Conservation (phyloP, 441 rosid species). For the Populus trichocarpa region DNA sequence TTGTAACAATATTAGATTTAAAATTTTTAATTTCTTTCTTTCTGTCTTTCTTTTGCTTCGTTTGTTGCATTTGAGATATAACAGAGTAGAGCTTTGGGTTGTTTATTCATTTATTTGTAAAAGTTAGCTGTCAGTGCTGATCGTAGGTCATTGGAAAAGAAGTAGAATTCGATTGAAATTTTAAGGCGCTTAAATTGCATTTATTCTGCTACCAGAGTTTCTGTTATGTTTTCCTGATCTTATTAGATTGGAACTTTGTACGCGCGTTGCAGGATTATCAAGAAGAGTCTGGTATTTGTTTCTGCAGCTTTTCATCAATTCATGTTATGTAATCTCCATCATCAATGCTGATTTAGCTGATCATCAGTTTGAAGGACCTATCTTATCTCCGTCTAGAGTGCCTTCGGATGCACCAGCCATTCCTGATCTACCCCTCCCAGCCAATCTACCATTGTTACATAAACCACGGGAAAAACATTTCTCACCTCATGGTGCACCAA, state of each 20-base stretch:
- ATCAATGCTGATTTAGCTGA: slow-evolving; percentile 34
- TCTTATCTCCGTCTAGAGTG: slow-evolving; percentile 33
- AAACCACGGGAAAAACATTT: slow-evolving; percentile 38
- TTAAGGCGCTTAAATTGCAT: background rate
- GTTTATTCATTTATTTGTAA: background rate
- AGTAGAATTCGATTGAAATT: background rate
- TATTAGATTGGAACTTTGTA: slow-evolving; percentile 7
- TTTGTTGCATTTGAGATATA: background rate
- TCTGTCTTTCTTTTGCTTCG: background rate
- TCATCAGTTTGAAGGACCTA: slow-evolving; percentile 32
- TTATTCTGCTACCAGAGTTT: background rate
- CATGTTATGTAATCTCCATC: slow-evolving; percentile 35
- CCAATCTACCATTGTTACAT: slow-evolving; percentile 35
- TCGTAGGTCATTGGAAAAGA: background rate
- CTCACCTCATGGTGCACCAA: slow-evolving; percentile 40
- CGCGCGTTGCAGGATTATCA: slow-evolving; percentile 36
- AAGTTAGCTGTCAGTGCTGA: background rate
- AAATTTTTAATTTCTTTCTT: no score
- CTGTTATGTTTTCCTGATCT: background rate
- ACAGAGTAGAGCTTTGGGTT: background rate
- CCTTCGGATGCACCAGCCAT: slow-evolving; percentile 37
- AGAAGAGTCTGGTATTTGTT: slow-evolving; percentile 19
- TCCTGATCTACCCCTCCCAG: slow-evolving; percentile 48
- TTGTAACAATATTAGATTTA: no score
- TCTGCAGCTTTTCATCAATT: slow-evolving; percentile 36